Evolutionary conservation across 257 asterid genomes (phyloP), one percentile per base, ranked within the genome.

Genomic region (Salvia hispanica): DNA sequence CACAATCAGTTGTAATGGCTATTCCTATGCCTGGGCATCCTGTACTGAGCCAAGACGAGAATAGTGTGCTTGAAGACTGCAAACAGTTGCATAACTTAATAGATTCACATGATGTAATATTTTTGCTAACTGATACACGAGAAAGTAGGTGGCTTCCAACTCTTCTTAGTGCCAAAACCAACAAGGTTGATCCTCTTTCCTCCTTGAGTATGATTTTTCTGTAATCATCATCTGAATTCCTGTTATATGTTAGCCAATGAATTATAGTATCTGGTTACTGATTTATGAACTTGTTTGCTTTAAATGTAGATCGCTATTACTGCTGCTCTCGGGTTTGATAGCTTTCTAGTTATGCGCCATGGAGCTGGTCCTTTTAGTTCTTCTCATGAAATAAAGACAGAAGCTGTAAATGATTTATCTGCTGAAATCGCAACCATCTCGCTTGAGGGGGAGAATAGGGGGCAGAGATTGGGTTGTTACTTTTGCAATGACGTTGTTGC

Each of bases 11-110:
- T 69, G 88, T 94, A 46, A 86, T 91, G 97, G 84, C 92, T 70
- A 88, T 94, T 62, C 97, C 99, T 45, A 94, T 94, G 97, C 99
- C 99, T 1, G 97, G 99, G 47, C 99, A 94, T 70, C 95, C 97
- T 6, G 86, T 90, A 62, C 62, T 82, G 9, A 75, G 65, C 72
- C 85, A 82, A 76, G 96, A 94, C 73, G 95, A 91, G 85, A 66
- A 51, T 51, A 82, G 59, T 52, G 94, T 88, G 70, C 89, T 86
- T 43, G 88, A 83, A 65, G 97, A 87, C 67, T 88, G 97, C 78
- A 75, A 57, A 70, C 81, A 71, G 62, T 79, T 94, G 73, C 83
- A 73, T 37, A 85, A 80, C 71, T 77, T 94, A 82, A 81, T 94
- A 44, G 83, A 86, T 59, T 81, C 95, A 34, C 96, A 94, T 77